Evolutionary conservation across 2,329 filamentous ascomycete genomes (phyloP).

Genomic region (Verticillium nonalfalfae): DNA sequence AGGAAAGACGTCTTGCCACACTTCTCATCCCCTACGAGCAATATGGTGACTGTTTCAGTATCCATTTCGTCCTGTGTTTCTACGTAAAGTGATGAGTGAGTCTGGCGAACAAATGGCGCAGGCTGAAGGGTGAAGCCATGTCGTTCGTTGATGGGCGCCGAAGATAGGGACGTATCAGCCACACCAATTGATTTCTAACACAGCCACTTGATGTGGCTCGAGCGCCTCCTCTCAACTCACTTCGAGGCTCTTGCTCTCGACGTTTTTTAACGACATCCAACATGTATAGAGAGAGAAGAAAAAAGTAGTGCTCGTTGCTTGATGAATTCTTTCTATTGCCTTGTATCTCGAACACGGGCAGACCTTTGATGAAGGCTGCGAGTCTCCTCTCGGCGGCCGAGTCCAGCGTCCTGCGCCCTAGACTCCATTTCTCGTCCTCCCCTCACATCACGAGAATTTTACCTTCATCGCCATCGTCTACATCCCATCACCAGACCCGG

Average conservation of each 20-base stretch:
- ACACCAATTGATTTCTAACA: neutral
- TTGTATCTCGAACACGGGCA: neutral
- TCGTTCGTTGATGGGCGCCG: neutral
- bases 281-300: no score
- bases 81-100: neutral
- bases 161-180: neutral
- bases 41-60: conserved; percentile 40
- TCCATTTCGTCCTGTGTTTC: conserved; percentile 30
- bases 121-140: conserved; percentile 1
- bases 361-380: neutral
- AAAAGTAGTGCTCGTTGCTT: no score
- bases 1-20: conserved; percentile 57
- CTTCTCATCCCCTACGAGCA: conserved; percentile 52
- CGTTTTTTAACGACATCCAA: no score
- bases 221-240: neutral
- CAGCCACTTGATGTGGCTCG: neutral
- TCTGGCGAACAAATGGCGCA: conserved; percentile 11
- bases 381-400: neutral
- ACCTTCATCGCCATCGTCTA: neutral
- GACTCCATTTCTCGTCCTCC: neutral
- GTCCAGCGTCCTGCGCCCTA: neutral
- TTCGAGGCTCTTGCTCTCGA: neutral
- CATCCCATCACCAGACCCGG: neutral
- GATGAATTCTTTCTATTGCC: no score
- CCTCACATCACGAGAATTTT: neutral